Percentiles rank a stretch among this genome's conserved stretches.
Conservation (phyloP, 1,139 yeast species). For the Candida sanyaensis region DNA sequence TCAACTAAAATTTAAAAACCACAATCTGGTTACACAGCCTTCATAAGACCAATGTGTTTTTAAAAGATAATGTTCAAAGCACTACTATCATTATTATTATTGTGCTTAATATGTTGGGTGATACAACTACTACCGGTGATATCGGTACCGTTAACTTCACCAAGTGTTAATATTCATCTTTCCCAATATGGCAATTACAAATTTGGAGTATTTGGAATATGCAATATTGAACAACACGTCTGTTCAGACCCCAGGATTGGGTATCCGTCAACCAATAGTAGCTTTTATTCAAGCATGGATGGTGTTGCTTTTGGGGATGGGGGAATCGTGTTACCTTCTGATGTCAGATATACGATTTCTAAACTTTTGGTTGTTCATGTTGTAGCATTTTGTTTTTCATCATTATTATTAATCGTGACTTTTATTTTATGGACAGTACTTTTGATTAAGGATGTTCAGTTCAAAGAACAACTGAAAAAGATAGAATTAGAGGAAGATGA, state of each 20-base stretch:
- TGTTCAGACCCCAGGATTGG: constrained; percentile 42
- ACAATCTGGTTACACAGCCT: too few species aligned
- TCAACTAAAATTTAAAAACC: too few species aligned
- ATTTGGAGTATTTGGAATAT: constrained; percentile 51
- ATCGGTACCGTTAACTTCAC: constrained; percentile 44
- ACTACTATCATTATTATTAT: constrained; percentile 21
- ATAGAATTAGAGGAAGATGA: not conserved
- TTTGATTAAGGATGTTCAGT: constrained; percentile 5
- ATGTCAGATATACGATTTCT: constrained; percentile 42
- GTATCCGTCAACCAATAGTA: constrained; percentile 30
- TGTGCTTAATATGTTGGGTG: constrained; percentile 33
- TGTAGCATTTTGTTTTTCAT: constrained; percentile 40
- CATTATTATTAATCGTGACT: constrained; percentile 25
- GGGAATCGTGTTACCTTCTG: constrained; percentile 40
- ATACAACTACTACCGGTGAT: constrained; percentile 45
- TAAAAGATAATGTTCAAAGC: constrained; percentile 26
- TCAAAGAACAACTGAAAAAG: not conserved
- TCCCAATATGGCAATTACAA: constrained; percentile 32
- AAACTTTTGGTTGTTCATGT: constrained; percentile 47
- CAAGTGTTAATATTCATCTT: constrained; percentile 24
- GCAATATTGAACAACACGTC: constrained; percentile 25
- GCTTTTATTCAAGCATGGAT: constrained; percentile 18
- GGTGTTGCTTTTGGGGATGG: constrained; percentile 18
- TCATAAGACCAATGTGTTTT: not conserved
- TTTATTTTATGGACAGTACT: constrained; percentile 11